Evolutionary conservation across 176 grass and related monocot genomes (phyloP), one percentile per base, ranked within the genome.

Genomic region (Phragmites australis): DNA sequence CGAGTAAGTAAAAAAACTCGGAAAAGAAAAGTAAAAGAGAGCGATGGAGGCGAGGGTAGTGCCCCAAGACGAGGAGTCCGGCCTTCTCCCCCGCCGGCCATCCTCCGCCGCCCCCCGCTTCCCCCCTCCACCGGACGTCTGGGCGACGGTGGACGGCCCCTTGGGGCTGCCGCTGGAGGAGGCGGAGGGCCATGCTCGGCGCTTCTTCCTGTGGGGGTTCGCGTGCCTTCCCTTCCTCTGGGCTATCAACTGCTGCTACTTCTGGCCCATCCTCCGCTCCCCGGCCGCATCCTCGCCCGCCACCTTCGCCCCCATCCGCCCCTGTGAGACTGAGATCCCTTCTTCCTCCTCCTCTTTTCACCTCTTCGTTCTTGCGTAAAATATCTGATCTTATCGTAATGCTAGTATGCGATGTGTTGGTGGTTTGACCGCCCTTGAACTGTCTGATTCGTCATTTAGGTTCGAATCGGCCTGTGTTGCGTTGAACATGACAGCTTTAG

Each of bases 161-260:
- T 76, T 93, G 21, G 96, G 92, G 15, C 87, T 99, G 41, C 87
- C 88, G 52, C 81, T 86, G 72, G 96, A 93, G 75, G 96, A 95
- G 23, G 88, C 88, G 25, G 88, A 83, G 77, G 82, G 75, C 51
- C 89, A 95, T 31, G 92, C 96, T 1, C 88, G 86, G 27, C 81
- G 86, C 76, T 89, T 93, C 92, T 99, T 94, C 85, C 78, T 91
- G 0, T 95, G 96, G 96, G 96, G 96, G 0, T 99, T 99, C 71
- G 96, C 92, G 2, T 84, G 91, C 70, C 85, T 99, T 30, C 96
- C 96, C 81, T 85, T 99, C 54, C 88, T 99, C 50, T 99, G 96
- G 96, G 96, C 92, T 57, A 88, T 95, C 81, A 99, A 99, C 83
- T 95, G 88, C 88, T 95, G 81, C 84, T 93, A 99, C 81, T 99